Base-by-base conservation (phyloP, 257 asterid genomes). In the Gardenia jasminoides region DNA sequence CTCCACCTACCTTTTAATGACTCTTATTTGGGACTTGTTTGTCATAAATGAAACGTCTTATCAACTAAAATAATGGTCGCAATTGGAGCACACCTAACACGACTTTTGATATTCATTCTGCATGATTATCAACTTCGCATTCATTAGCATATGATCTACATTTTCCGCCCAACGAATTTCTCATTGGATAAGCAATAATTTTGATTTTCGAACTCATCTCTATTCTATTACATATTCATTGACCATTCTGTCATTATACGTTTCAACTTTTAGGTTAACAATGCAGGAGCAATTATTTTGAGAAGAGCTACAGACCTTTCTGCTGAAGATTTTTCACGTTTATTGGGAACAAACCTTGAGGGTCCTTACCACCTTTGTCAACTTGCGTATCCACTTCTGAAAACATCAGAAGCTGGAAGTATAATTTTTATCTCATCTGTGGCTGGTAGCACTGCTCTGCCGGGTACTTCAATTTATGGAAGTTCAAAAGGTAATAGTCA, bases 381-480 rank as follows among this genome's bases (percentile, higher is more conserved):
- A 83, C 78, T 90, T 56, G 86, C 88, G 20, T 83, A 89, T 75
- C 97, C 93, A 43, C 85, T 92, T 36, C 79, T 92, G 4, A 89
- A 89, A 83, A 89, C 90, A 6, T 83, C 93, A 22, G 86, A 83
- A 24, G 19, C 54, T 6, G 91, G 85, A 46, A 92, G 75, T 80
- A 82, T 92, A 48, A 90, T 92, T 5, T 92, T 90, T 78, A 86
- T 92, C 65, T 90, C 97, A 20, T 90, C 97, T 39, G 87, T 89
- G 8, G 92, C 92, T 44, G 95, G 93, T 11, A 85, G 86, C 28
- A 65, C 84, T 12, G 89, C 90, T 0, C 81, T 92, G 16, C 95
- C 93, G 28, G 91, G 87, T 7, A 33, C 87, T n/a, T 86, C 93
- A 16, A 88, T 86, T 16, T 92, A 92, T 73, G 89, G 91, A 39